phyloP scores from a whole-genome alignment of 1,284 basidiomycete species.

The Rhizoctonia solani region DNA sequence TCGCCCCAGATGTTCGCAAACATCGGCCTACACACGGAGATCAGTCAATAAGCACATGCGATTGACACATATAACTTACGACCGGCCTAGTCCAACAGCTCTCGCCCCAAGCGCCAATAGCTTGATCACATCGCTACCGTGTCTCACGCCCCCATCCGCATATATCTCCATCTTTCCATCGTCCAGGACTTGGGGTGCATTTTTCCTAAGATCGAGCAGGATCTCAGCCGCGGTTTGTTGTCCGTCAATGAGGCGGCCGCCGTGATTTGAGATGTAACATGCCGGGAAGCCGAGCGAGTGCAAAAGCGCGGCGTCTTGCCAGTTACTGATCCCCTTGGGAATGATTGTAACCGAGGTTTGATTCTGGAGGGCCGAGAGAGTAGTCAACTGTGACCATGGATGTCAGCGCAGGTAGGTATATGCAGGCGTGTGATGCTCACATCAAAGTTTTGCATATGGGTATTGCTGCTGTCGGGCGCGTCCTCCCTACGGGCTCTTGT shows the following conservation, averaged over 20 bases:
- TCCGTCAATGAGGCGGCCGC: conserved; percentile 48
- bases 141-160: conserved; percentile 44
- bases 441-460: neutral
- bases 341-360: neutral
- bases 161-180: conserved; percentile 44
- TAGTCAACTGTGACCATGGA: neutral
- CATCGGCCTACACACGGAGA: conserved; percentile 30
- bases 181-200: conserved; percentile 43
- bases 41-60: neutral
- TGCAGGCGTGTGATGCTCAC: neutral
- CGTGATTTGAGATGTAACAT: conserved; percentile 48
- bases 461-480: conserved; percentile 2
- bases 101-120: conserved; percentile 43
- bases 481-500: conserved; percentile 41
- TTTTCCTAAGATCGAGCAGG: conserved; percentile 44
- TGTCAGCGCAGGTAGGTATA: neutral
- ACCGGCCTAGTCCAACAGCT: conserved; percentile 43
- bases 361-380: neutral
- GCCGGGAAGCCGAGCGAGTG: conserved; percentile 47
- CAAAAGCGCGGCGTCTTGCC: conserved; percentile 45
- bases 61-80: neutral
- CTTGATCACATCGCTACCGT: conserved; percentile 42
- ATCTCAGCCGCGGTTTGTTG: conserved; percentile 46
- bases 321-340: conserved; percentile 44
- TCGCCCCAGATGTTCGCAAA: conserved; percentile 45